Evolutionary conservation across 768 basidiomycete genomes (phyloP), one percentile per base, ranked within the genome.

Genomic region (Xerocomellus chrysenteron): DNA sequence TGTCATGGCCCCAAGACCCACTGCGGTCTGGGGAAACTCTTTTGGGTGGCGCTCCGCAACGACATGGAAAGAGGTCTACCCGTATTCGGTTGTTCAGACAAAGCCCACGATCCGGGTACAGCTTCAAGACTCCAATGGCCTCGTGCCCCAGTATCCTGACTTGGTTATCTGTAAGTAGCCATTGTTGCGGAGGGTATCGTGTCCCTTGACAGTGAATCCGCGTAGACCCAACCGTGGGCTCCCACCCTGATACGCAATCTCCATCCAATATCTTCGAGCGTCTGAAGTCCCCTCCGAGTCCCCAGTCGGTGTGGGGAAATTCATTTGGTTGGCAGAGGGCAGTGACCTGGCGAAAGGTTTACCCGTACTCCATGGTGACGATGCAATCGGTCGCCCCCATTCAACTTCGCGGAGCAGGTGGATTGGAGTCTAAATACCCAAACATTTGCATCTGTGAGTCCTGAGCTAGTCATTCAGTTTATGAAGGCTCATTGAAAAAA

Each of bases 191-290:
- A 13, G 17, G 39, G 26, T 35, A 12, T 2, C 1, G 19, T 52
- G 9, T 46, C 10, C 14, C 7, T 35, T 64, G 21, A 61, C 43
- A 11, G 4, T 26, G 2, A 41, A 57, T 10, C 6, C 32, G n/a
- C n/a, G 2, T 54, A 79, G 78, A 78, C 57, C 74, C 70, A 17
- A 44, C 67, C 3, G 62, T 62, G 17, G 76, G 73, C 50, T 74
- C 76, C 12, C 54, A 70, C 57, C 59, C 76, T 36, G 69, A 73
- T 30, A 48, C 72, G 7, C 74, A 76, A 61, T 72, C 75, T 8
- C n/a, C 58, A 6, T 19, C 6, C n/a, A 19, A 35, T 28, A 2
- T 17, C 8, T 26, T 28, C 13, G 21, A 39, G 28, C 6, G 2
- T 37, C 5, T 16, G 32, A 12, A 26, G 30, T 40, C 39, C 8